A percentile compares a stretch with the other conserved stretches of the same genome.
These are phyloP conservation scores for Yarrowia sp. DNA, from an alignment of 805 yeast species.

Conservation along the genomic window DNA sequence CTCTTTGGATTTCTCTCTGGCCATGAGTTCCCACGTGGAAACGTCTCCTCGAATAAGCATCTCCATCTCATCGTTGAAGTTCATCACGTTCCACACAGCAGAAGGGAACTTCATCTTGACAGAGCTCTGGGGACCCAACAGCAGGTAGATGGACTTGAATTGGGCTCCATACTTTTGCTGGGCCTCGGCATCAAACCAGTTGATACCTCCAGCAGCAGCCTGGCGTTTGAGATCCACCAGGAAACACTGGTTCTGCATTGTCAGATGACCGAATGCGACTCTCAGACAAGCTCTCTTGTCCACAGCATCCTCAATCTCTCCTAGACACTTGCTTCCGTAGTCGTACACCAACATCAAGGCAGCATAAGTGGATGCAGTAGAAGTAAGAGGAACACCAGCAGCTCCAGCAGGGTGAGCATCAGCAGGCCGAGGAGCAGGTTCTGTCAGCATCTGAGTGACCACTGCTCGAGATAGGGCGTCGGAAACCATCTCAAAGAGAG, in stretches of 20 bases:
- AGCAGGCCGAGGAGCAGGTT: constrained; percentile 23
- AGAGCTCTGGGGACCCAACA: constrained; percentile 27
- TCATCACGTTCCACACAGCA: constrained; percentile 33
- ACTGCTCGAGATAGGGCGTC: constrained; percentile 30
- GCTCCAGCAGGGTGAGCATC: constrained; percentile 20
- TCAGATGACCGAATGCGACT: constrained; percentile 21
- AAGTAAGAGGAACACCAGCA: constrained; percentile 21
- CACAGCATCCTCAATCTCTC: constrained; percentile 17
- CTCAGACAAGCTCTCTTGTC: constrained; percentile 15
- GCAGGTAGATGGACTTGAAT: constrained; percentile 26
- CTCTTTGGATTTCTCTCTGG: constrained; percentile 4
- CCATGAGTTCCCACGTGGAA: background rate
- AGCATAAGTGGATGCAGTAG: constrained; percentile 23
- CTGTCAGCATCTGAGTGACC: constrained; percentile 27
- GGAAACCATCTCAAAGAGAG: constrained; percentile 26
- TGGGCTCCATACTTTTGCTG: constrained; percentile 33
- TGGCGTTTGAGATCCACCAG: constrained; percentile 25
- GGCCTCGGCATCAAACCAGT: constrained; percentile 36
- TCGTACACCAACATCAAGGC: constrained; percentile 28
- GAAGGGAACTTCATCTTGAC: constrained; percentile 31
- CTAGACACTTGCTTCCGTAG: constrained; percentile 34
- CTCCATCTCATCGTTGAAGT: constrained; percentile 38
- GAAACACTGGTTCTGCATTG: constrained; percentile 34
- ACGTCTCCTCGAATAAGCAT: constrained; percentile 14
- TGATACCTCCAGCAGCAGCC: constrained; percentile 27